Conservation (phyloP, 257 asterid genomes). For the Striga asiatica region DNA sequence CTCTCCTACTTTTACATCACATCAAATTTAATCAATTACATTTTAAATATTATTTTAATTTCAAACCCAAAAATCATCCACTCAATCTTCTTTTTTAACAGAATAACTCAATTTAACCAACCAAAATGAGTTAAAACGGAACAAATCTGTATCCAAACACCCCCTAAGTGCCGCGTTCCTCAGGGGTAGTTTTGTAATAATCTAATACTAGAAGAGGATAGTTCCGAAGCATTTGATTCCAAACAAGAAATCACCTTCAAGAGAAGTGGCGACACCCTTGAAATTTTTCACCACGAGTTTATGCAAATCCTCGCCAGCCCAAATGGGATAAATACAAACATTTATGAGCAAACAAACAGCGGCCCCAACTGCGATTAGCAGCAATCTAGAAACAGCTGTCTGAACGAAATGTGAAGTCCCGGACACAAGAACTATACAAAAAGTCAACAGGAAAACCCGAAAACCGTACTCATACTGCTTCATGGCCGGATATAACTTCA, state of each 20-base stretch:
- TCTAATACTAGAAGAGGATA: no score
- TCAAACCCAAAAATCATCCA: no score
- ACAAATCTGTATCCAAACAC: no score
- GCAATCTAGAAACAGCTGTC: constrained; percentile 64
- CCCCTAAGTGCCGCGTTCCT: no score
- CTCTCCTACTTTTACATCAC: no score
- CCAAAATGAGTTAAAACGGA: no score
- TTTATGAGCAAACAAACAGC: constrained; percentile 58
- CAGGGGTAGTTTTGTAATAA: neutral
- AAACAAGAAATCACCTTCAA: constrained; percentile 42
- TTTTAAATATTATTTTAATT: no score
- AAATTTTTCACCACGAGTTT: constrained; percentile 73
- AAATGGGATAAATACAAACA: constrained; percentile 66
- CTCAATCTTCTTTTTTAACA: neutral
- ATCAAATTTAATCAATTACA: no score
- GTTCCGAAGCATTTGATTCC: no score
- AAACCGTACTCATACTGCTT: constrained; percentile 91
- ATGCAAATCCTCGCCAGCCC: constrained; percentile 96
- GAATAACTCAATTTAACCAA: no score
- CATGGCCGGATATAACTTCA: constrained; percentile 70
- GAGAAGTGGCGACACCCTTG: constrained; percentile 64
- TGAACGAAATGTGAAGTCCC: constrained; percentile 47
- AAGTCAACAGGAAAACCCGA: constrained; percentile 80
- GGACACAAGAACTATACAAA: constrained; percentile 69
- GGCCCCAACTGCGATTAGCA: constrained; percentile 77